Conservation (phyloP, 2,329 filamentous ascomycete species). For the Dendryphion nanum region DNA sequence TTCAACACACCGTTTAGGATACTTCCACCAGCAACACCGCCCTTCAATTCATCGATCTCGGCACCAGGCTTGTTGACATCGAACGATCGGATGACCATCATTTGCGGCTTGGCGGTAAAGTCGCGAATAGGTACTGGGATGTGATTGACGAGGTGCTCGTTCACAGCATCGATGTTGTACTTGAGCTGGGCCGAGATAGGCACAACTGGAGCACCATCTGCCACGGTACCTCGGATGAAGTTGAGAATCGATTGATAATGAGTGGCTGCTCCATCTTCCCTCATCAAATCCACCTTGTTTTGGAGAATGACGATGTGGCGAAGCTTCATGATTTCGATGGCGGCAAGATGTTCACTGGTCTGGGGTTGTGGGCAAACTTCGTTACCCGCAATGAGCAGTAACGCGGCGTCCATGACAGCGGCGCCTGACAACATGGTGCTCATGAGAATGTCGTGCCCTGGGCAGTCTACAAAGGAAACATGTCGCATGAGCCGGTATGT, state of each 20-base stretch:
- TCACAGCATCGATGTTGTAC: slow-evolving; percentile 99
- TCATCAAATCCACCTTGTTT: slow-evolving; percentile 99
- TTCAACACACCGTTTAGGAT: slow-evolving; percentile 97
- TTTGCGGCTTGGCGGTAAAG: slow-evolving; percentile 88
- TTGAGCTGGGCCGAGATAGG: slow-evolving; percentile 97
- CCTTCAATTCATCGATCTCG: slow-evolving; percentile 97
- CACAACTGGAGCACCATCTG: slow-evolving; percentile 91
- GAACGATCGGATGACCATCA: slow-evolving; percentile 99
- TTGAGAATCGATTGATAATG: slow-evolving; percentile 98
- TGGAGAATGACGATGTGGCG: slow-evolving; percentile 99
- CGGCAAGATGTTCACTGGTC: slow-evolving; percentile 96
- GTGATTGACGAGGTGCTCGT: slow-evolving; percentile 91
- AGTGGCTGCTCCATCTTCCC: slow-evolving; percentile 87
- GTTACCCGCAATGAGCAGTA: slow-evolving; percentile 95
- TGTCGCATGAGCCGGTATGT: slow-evolving; percentile 74
- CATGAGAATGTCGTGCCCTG: slow-evolving; percentile 99
- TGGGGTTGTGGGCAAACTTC: slow-evolving; percentile 98
- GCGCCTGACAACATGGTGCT: slow-evolving; percentile 99
- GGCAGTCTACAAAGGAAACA: slow-evolving; percentile 90
- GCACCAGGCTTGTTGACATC: slow-evolving; percentile 99
- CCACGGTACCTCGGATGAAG: slow-evolving; percentile 96
- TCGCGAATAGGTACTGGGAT: slow-evolving; percentile 91
- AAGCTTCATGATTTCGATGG: slow-evolving; percentile 99
- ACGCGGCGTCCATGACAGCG: slow-evolving; percentile 97
- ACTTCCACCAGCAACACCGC: slow-evolving; percentile 95